Percentiles rank a stretch among this genome's conserved stretches.
Conservation (phyloP, 208 protist species). For the Tritrichomonas foetus region DNA sequence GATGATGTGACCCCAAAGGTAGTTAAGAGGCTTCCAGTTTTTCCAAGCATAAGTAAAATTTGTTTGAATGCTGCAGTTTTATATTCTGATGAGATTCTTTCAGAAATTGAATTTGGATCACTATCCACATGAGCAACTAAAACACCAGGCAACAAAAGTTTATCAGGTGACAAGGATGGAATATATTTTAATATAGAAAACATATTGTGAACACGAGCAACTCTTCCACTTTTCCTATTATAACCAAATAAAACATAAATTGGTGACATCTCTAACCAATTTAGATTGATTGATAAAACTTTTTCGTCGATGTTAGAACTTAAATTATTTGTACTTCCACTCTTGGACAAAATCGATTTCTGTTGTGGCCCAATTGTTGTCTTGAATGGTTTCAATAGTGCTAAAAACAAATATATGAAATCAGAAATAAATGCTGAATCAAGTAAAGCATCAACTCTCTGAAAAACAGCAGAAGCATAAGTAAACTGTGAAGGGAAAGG, state of each 20-base stretch:
- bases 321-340: too few species aligned
- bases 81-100: neutral
- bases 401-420: neutral
- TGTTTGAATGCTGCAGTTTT: neutral
- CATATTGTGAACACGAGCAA: neutral
- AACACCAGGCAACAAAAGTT: neutral
- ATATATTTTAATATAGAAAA: neutral
- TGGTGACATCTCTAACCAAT: neutral
- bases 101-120: neutral
- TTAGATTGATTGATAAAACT: neutral
- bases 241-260: neutral
- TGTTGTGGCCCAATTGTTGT: neutral
- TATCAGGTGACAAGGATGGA: neutral
- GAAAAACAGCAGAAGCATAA: neutral
- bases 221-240: neutral
- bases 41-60: neutral
- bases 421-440: neutral
- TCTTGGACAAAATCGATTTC: too few species aligned
- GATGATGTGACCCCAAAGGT: neutral
- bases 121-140: neutral
- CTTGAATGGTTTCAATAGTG: neutral
- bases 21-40: neutral
- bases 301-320: neutral
- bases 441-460: neutral
- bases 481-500: neutral